Base-by-base conservation (phyloP, 2,329 filamentous ascomycete genomes). In the Torrubiella hemipterigena region DNA sequence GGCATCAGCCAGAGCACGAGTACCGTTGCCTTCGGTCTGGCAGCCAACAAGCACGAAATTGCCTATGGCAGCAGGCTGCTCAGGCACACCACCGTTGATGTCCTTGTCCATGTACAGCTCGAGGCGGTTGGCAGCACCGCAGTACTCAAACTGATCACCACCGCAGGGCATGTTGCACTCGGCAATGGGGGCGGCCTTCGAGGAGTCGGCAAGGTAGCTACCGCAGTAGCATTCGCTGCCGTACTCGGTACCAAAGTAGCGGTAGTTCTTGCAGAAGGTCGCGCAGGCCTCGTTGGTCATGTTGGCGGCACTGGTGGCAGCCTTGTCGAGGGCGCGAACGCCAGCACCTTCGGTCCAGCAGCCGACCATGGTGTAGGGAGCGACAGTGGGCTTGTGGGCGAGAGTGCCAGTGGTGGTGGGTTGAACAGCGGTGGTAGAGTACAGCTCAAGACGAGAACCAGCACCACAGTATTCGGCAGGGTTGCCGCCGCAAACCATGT, bases 231-330 rank as follows among this genome's bases (percentile, higher is more conserved):
- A 59, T 36, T 60, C 56, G 25, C 35, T 39, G 32, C 49, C 46
- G 38, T 56, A 60, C 41, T 59, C 54, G 10, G 55, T 53, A 12
- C 58, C 58, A 31, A 62, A 62, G 43, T 58, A 61, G 30, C 48
- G 50, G 42, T 49, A 63, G 6, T 42, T 42, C 6, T 44, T 41
- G 36, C 58, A 62, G 40, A 48, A 50, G 2, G 32, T 38, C 11
- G 54, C 51, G 37, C 54, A 56, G 17, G 38, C 32, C 23, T 51
- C 45, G 38, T 54, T 50, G 31, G 50, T 56, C 51, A 55, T 54
- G 36, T 46, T 42, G 9, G 37, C 28, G 10, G 39, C 39, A 7
- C 39, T 17, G 2, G 47, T 52, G 6, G 40, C 35, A n/a, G 33
- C 39, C 20, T 47, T 45, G 15, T 37, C 34, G 9, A 63, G 49